Conservation (phyloP, 106 monocot genomes). For the Dendrobium officinale region DNA sequence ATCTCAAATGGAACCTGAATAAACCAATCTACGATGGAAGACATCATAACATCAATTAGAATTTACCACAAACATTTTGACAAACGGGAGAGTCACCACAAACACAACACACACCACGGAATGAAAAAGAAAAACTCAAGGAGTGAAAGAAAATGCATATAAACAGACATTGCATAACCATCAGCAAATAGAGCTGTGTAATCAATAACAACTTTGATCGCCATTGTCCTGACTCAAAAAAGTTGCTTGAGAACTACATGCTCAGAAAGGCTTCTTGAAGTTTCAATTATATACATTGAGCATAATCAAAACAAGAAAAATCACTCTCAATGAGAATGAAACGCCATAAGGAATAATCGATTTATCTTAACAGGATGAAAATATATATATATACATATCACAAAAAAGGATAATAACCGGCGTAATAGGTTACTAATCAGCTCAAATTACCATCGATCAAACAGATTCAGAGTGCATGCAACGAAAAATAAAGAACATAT, state of each 20-base stretch:
- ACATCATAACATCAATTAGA: too few relatives aligned
- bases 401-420: neutral
- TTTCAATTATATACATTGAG: neutral
- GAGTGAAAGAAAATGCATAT: too few relatives aligned
- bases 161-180: too few relatives aligned
- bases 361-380: neutral
- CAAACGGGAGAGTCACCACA: too few relatives aligned
- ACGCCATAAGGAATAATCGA: neutral
- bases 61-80: too few relatives aligned
- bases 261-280: neutral
- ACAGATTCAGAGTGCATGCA: neutral
- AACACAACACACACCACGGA: too few relatives aligned
- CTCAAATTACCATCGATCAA: neutral
- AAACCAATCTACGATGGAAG: too few relatives aligned
- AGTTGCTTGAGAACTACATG: neutral
- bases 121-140: too few relatives aligned
- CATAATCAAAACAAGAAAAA: neutral
- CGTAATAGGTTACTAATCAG: neutral
- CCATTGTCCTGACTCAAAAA: neutral
- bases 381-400: too few relatives aligned
- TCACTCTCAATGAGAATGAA: neutral
- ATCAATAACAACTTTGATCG: neutral
- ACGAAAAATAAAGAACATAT: too few relatives aligned
- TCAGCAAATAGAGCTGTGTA: too few relatives aligned
- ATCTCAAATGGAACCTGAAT: too few relatives aligned